Percentiles rank a stretch among this genome's conserved stretches.
These are phyloP conservation scores for Plasmodium knowlesi DNA, from an alignment of 169 alveolate species.

Conservation along the genomic window DNA sequence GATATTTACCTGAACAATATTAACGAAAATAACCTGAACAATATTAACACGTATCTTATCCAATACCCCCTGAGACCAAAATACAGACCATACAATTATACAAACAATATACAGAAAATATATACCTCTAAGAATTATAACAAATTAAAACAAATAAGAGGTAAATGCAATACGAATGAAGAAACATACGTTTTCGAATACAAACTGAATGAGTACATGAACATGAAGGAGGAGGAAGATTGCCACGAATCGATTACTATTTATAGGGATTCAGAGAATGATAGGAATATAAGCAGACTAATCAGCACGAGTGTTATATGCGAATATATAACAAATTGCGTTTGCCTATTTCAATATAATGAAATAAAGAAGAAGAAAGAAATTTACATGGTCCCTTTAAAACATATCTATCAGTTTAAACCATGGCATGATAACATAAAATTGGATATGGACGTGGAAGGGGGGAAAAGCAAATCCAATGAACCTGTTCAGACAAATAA, in stretches of 20 bases:
- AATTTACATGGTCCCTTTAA: constrained; percentile 66
- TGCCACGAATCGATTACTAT: constrained; percentile 25
- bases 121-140: constrained; percentile 42
- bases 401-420: constrained; percentile 70
- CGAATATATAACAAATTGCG: constrained; percentile 70
- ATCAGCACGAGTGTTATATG: constrained; percentile 73
- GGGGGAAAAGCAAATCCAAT: constrained; percentile 3
- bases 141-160: constrained; percentile 58
- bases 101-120: constrained; percentile 54
- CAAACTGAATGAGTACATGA: constrained; percentile 52
- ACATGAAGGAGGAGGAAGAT: constrained; percentile 37
- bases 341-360: constrained; percentile 65
- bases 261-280: constrained; percentile 23
- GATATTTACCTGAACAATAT: constrained; percentile 62
- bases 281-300: constrained; percentile 61
- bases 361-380: constrained; percentile 69
- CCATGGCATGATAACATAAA: constrained; percentile 55
- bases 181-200: constrained; percentile 70
- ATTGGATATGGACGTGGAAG: not conserved
- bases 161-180: constrained; percentile 31
- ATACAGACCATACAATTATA: constrained; percentile 66
- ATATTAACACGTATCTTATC: constrained; percentile 59
- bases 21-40: constrained; percentile 53
- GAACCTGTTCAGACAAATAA: not conserved
- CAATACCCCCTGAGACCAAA: constrained; percentile 75